phyloP scores from a whole-genome alignment of 148 eudicot genomes.

The Selenicereus undatus region DNA sequence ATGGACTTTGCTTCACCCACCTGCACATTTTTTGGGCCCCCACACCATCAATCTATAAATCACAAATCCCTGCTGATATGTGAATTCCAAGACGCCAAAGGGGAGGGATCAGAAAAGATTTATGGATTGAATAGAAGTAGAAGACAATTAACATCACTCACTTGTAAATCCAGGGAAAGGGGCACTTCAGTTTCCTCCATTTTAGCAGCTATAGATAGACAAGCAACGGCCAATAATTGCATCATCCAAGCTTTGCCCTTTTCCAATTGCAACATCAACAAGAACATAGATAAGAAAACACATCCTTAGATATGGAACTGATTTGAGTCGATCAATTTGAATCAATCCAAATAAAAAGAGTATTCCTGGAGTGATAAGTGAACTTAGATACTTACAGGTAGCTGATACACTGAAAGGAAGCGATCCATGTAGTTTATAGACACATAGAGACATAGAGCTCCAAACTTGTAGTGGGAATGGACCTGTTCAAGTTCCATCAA shows the following conservation, averaged over 20 bases:
- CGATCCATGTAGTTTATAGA: slow-evolving; percentile 74
- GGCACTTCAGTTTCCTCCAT: slow-evolving; percentile 74
- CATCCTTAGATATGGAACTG: not conserved
- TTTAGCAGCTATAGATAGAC: slow-evolving; percentile 70
- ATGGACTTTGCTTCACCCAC: slow-evolving; percentile 47
- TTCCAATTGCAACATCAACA: slow-evolving; percentile 18
- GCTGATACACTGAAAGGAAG: slow-evolving; percentile 55
- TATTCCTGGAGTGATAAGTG: not conserved
- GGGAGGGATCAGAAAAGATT: not conserved
- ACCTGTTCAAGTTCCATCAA: slow-evolving; percentile 40
- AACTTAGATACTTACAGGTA: slow-evolving; percentile 51
- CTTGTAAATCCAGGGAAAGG: slow-evolving; percentile 61
- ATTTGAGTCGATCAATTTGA: not conserved
- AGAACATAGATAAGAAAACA: not conserved
- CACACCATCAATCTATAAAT: not conserved
- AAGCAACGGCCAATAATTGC: slow-evolving; percentile 70
- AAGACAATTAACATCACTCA: slow-evolving; percentile 18
- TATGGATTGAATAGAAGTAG: not conserved
- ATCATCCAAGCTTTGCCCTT: slow-evolving; percentile 69
- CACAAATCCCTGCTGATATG: not conserved
- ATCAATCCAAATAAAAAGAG: not conserved
- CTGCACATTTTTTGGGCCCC: slow-evolving; percentile 30
- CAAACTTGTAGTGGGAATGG: slow-evolving; percentile 62
- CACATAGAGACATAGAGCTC: slow-evolving; percentile 62
- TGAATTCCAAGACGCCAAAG: not conserved